Percentiles rank a stretch among this genome's conserved stretches.
These are phyloP conservation scores for Starmera dryadoides DNA, from an alignment of 805 yeast genomes.

Conservation along the genomic window DNA sequence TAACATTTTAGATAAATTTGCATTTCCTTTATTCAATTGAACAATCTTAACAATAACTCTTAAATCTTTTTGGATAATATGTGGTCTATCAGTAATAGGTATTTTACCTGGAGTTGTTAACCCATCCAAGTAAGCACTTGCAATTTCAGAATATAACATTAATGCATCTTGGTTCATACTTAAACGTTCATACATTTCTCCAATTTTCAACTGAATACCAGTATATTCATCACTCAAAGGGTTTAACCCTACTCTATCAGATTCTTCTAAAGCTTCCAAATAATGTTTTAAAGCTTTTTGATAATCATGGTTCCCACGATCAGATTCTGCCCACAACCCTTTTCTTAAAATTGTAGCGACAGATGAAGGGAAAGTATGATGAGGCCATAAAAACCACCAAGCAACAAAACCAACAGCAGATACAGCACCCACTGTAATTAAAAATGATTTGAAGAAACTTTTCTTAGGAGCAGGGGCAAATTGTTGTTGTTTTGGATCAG, in stretches of 20 bases:
- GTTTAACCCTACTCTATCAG: slow-evolving; percentile 48
- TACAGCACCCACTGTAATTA: slow-evolving; percentile 16
- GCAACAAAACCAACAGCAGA: slow-evolving; percentile 18
- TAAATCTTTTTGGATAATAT: slow-evolving; percentile 61
- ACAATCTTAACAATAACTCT: slow-evolving; percentile 62
- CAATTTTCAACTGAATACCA: slow-evolving; percentile 81
- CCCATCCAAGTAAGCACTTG: slow-evolving; percentile 48
- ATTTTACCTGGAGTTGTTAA: slow-evolving; percentile 34
- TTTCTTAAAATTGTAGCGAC: slow-evolving; percentile 69
- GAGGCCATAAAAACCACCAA: slow-evolving; percentile 52
- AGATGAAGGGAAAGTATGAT: slow-evolving; percentile 56
- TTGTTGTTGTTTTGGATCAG: too few species aligned
- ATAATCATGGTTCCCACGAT: slow-evolving; percentile 49
- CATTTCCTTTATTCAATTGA: slow-evolving; percentile 42
- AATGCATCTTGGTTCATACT: slow-evolving; percentile 57
- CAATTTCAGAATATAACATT: slow-evolving; percentile 58
- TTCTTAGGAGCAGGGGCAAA: slow-evolving; percentile 2
- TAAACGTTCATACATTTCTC: slow-evolving; percentile 77
- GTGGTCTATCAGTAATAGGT: slow-evolving; percentile 34
- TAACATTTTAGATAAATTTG: slow-evolving; percentile 46
- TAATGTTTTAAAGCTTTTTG: slow-evolving; percentile 64
- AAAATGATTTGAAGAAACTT: slow-evolving; percentile 11
- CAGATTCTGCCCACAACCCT: slow-evolving; percentile 80
- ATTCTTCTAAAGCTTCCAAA: slow-evolving; percentile 63
- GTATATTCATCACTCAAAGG: slow-evolving; percentile 74